Percentiles rank a stretch among this genome's conserved stretches.
phyloP scores from a whole-genome alignment of 1,284 basidiomycete genomes.

The Trametes pubescens region DNA sequence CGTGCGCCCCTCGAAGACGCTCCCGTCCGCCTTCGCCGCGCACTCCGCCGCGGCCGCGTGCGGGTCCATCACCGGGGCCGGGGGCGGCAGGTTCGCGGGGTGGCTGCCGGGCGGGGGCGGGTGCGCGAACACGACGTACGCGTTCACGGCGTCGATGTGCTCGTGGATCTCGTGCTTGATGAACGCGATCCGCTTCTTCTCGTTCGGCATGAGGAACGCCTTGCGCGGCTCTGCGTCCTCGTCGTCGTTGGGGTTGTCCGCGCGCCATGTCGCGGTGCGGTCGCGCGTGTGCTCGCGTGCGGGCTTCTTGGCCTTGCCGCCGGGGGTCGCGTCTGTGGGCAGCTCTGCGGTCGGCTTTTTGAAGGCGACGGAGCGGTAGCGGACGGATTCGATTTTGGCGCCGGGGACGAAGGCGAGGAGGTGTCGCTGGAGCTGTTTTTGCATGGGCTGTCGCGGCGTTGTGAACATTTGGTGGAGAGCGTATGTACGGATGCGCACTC shows the following conservation, averaged over 20 bases:
- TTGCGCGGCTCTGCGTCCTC: constrained; percentile 52
- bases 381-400: constrained; percentile 87
- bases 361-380: constrained; percentile 92
- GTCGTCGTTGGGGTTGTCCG: constrained; percentile 24
- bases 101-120: constrained; percentile 51
- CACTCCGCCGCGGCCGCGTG: constrained; percentile 74
- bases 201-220: constrained; percentile 77
- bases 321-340: constrained; percentile 50
- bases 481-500: constrained; percentile 34
- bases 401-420: constrained; percentile 72
- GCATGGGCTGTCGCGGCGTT: constrained; percentile 51
- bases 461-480: constrained; percentile 15
- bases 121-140: constrained; percentile 90
- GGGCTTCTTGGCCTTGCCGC: constrained; percentile 41
- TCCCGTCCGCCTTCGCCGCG: constrained; percentile 74
- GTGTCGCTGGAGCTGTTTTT: constrained; percentile 77
- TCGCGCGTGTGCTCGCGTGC: constrained; percentile 62
- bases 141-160: constrained; percentile 75
- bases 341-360: constrained; percentile 77
- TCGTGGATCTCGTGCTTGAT: constrained; percentile 91
- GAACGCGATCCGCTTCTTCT: constrained; percentile 95
- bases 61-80: constrained; percentile 65
- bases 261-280: constrained; percentile 76
- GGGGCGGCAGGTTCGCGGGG: constrained; percentile 65
- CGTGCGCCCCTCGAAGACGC: constrained; percentile 76